phyloP scores from a whole-genome alignment of 2,329 filamentous ascomycete genomes.

The Scytalidium sp. region DNA sequence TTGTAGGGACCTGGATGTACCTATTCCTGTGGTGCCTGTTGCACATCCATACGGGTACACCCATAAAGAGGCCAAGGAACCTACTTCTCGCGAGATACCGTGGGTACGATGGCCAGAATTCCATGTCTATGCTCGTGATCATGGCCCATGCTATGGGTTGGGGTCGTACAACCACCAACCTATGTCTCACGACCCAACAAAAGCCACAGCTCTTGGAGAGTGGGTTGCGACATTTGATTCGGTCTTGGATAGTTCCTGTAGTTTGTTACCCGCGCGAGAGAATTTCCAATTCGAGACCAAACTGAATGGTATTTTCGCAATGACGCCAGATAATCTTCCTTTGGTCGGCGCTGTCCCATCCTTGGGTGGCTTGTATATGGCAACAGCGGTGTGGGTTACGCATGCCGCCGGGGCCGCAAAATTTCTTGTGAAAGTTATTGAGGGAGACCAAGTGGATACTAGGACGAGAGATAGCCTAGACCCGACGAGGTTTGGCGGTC shows the following conservation, averaged over 20 bases:
- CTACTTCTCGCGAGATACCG: slow-evolving; percentile 13
- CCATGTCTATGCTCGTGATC: slow-evolving; percentile 32
- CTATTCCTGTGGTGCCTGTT: slow-evolving; percentile 30
- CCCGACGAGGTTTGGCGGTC: slow-evolving; percentile 23
- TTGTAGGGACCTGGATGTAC: slow-evolving; percentile 17
- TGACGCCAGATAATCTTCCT: slow-evolving; percentile 33
- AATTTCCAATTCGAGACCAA: slow-evolving; percentile 13
- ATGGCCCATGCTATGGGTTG: slow-evolving; percentile 29
- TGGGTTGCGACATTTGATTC: not conserved
- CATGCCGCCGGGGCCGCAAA: slow-evolving; percentile 30
- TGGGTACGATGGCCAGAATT: slow-evolving; percentile 34
- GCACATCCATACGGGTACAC: slow-evolving; percentile 28
- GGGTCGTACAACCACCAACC: slow-evolving; percentile 31
- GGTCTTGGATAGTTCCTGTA: not conserved
- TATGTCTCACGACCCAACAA: slow-evolving; percentile 12
- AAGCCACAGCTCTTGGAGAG: slow-evolving; percentile 6
- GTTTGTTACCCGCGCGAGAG: slow-evolving; percentile 9
- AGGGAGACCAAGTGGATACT: not conserved
- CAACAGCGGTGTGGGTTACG: slow-evolving; percentile 33
- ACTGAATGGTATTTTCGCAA: slow-evolving; percentile 31
- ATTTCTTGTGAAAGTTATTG: slow-evolving; percentile 15
- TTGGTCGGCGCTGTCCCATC: slow-evolving; percentile 26
- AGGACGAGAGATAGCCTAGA: slow-evolving; percentile 11
- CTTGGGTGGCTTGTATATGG: slow-evolving; percentile 25
- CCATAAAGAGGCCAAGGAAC: slow-evolving; percentile 21